phyloP scores from a whole-genome alignment of 2,329 filamentous ascomycete species.

The Paraphaeosphaeria sporulosa region DNA sequence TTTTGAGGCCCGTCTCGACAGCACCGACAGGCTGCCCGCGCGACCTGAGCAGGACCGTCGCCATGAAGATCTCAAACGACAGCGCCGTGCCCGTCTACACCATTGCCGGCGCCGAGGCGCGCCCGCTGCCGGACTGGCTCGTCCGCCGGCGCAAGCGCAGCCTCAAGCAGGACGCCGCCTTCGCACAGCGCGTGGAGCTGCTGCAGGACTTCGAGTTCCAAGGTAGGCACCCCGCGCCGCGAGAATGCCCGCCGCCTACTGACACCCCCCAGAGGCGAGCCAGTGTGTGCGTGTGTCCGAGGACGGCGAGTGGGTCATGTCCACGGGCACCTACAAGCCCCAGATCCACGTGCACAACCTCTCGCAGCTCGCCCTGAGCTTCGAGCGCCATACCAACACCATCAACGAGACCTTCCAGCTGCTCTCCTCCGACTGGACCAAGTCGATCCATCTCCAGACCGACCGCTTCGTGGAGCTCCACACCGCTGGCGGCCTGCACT shows the following conservation, averaged over 20 bases:
- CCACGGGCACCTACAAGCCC: constrained; percentile 70
- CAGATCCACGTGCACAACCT: constrained; percentile 97
- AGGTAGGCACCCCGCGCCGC: too few relatives aligned
- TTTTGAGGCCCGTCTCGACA: neutral
- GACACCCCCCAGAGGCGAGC: constrained; percentile 77
- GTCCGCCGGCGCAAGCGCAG: constrained; percentile 82
- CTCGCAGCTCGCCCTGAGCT: constrained; percentile 92
- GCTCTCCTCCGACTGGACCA: constrained; percentile 89
- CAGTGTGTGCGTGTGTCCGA: constrained; percentile 88
- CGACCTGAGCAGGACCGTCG: constrained; percentile 7
- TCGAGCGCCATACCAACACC: constrained; percentile 86
- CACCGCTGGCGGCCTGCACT: constrained; percentile 85
- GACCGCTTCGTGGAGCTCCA: constrained; percentile 94
- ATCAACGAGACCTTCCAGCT: constrained; percentile 92
- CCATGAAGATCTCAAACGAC: constrained; percentile 83
- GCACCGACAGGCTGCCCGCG: too few relatives aligned
- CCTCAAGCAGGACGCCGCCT: constrained; percentile 90
- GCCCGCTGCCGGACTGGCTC: constrained; percentile 94
- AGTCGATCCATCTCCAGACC: constrained; percentile 90
- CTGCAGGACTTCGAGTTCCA: constrained; percentile 94
- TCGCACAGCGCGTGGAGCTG: constrained; percentile 90
- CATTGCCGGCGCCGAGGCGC: constrained; percentile 86
- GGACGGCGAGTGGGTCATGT: constrained; percentile 83
- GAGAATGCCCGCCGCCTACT: too few relatives aligned
- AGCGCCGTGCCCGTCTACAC: constrained; percentile 92